Percentiles rank a stretch among this genome's conserved stretches.
These are phyloP conservation scores for Toxicodendron radicans DNA, from an alignment of 345 rosid species.

Conservation along the genomic window DNA sequence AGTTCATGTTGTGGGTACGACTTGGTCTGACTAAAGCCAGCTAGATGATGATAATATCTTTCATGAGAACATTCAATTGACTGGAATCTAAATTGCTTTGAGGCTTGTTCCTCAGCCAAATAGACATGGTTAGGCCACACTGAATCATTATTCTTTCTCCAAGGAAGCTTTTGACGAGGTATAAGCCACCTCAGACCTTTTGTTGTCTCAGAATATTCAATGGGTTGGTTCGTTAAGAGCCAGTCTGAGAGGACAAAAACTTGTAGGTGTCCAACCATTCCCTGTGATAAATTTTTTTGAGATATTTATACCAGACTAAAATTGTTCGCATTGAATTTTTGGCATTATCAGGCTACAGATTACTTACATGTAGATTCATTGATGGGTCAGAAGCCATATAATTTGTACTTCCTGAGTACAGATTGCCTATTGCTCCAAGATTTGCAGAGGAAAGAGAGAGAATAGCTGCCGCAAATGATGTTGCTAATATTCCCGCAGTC, in stretches of 20 bases:
- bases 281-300: constrained; percentile 27
- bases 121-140: constrained; percentile 36
- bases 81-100: constrained; percentile 1
- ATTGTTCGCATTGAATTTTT: not conserved
- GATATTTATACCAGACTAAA: not conserved
- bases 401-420: constrained; percentile 14
- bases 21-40: constrained; percentile 9
- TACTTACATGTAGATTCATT: constrained; percentile 43
- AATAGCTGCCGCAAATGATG: constrained; percentile 46
- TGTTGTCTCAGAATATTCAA: constrained; percentile 58
- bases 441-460: constrained; percentile 46
- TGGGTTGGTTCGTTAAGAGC: constrained; percentile 41
- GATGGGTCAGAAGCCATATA: constrained; percentile 36
- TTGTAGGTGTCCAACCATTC: constrained; percentile 60
- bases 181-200: constrained; percentile 59
- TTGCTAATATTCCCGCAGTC: constrained; percentile 48
- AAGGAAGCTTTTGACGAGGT: constrained; percentile 56
- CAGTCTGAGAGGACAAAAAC: constrained; percentile 56
- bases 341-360: not conserved
- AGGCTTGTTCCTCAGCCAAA: constrained; percentile 17
- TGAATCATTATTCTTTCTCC: constrained; percentile 41
- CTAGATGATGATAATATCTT: constrained; percentile 7
- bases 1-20: constrained; percentile 9
- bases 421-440: constrained; percentile 37
- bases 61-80: constrained; percentile 2